A percentile compares a stretch with the other conserved stretches of the same genome.
Evolutionary conservation across 495 filamentous ascomycete species (phyloP).

Genomic region (Talaromyces stipitatus): DNA sequence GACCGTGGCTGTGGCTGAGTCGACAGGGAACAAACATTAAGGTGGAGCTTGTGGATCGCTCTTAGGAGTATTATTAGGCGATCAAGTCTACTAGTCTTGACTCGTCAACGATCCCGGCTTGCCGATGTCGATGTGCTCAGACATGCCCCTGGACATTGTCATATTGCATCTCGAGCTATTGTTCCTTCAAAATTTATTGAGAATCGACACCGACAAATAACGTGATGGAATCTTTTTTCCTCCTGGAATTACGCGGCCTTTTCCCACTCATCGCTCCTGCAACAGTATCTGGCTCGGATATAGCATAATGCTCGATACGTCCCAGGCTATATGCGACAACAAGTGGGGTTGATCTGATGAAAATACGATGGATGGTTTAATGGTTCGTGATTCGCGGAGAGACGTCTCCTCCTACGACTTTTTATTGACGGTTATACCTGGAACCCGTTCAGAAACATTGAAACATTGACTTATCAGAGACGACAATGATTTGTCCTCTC

Average conservation of each 20-base stretch:
- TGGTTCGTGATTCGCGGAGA: no score
- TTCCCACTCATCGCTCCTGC: not conserved
- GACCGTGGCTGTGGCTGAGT: not conserved
- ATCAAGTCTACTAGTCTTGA: not conserved
- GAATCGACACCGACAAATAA: no score
- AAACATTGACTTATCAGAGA: no score
- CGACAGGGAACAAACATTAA: not conserved
- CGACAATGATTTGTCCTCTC: no score
- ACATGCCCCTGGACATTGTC: not conserved
- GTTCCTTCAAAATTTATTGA: no score
- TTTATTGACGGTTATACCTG: no score
- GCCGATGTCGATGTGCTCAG: not conserved
- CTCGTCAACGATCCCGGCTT: not conserved
- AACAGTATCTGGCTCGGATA: not conserved
- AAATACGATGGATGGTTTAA: not conserved
- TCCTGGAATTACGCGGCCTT: not conserved
- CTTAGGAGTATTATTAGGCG: not conserved
- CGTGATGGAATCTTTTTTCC: not conserved
- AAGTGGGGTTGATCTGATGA: not conserved
- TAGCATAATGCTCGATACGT: not conserved
- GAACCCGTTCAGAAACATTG: no score
- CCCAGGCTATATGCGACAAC: not conserved
- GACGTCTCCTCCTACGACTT: no score
- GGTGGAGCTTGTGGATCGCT: not conserved
- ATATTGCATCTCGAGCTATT: no score